Evolutionary conservation across 768 basidiomycete species (phyloP), one percentile per base, ranked within the genome.

Genomic region (Tulasnella sp.): DNA sequence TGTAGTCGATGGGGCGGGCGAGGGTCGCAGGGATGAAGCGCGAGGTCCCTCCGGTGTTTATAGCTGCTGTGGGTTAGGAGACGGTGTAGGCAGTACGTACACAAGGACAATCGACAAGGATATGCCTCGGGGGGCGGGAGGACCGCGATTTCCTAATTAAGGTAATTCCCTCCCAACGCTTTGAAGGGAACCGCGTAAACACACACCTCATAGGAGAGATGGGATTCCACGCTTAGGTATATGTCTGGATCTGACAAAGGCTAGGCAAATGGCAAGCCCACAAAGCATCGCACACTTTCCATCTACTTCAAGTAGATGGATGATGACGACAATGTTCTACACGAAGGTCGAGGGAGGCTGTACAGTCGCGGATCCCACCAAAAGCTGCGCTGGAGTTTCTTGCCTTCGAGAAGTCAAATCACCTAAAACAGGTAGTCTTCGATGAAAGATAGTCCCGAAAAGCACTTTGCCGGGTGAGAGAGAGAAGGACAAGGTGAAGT

Each of bases 21-120:
- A 37, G 64, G 2, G 28, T 20, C 2, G 22, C 6, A 37, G 64
- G 12, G 64, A 69, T 5, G 5, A 37, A 31, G 34, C 64, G 64
- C 28, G 64, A 69, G 64, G 64, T 20, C 34, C 64, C 34, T 28
- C 34, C 31, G 64, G 64, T 69, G 64, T 69, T 69, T 69, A 69
- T 69, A 69, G 0, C 64, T 69, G 31, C 64, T 69, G 31, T 69
- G 64, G 64, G 6, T 69, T 69, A 69, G 64, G 64, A 69, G 64
- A 2, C 28, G 64, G 31, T 37, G 31, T 69, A 20, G 14, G 12
- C 9, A 12, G 64, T 0, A 69, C 31, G 64, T 69, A 69, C 64
- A 14, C 64, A 37, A 14, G 16, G 11, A 54, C n/a, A 54, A n/a
- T 54, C 64, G 64, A 37, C 64, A 37, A 69, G 64, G 64, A 69